Evolutionary conservation across 2,329 filamentous ascomycete genomes (phyloP).

Genomic region (Cladosporium sp.): DNA sequence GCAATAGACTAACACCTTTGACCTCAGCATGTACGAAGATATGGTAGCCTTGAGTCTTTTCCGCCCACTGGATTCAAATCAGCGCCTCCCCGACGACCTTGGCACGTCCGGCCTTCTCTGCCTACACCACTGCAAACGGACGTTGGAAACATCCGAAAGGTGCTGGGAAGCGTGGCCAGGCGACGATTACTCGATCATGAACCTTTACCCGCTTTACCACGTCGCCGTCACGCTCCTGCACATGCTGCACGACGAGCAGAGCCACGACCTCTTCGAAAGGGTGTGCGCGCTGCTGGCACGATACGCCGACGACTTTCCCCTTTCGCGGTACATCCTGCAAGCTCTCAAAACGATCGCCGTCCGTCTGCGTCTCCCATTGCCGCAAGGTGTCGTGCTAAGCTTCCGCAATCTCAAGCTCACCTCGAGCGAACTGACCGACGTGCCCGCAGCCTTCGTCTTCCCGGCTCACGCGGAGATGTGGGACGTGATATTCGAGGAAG

Average conservation of each 20-base stretch:
- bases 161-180: constrained; percentile 10
- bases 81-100: constrained; percentile 3
- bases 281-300: constrained; percentile 5
- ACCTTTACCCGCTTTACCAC: constrained; percentile 11
- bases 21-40: constrained; percentile 4
- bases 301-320: constrained; percentile 6
- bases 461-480: constrained; percentile 33
- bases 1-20: background rate
- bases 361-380: constrained; percentile 3
- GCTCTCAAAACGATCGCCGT: constrained; percentile 5
- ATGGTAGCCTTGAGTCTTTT: constrained; percentile 7
- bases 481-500: constrained; percentile 11
- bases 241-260: constrained; percentile 11
- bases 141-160: constrained; percentile 7
- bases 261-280: constrained; percentile 10
- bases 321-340: constrained; percentile 7
- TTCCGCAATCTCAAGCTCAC: constrained; percentile 7
- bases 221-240: constrained; percentile 10
- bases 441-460: constrained; percentile 37
- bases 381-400: background rate
- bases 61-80: constrained; percentile 1
- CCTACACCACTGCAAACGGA: constrained; percentile 11
- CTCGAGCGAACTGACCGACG: background rate
- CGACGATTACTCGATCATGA: constrained; percentile 12
- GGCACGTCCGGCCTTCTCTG: constrained; percentile 8